phyloP scores from a whole-genome alignment of 257 asterid genomes.

The Nicotiana obtusifolia region DNA sequence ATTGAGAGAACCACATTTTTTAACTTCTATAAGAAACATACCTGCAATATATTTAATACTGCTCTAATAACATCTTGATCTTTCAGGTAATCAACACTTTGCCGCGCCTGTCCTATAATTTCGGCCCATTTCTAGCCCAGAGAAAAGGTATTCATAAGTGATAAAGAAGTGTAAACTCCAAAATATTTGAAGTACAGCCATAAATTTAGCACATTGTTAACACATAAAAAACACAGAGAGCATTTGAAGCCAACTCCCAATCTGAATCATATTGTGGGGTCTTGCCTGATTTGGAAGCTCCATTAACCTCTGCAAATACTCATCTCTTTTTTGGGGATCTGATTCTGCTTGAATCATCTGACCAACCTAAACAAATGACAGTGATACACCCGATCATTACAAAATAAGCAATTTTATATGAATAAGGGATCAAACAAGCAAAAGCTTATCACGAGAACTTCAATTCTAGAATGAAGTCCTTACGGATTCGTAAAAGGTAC shows the following conservation, averaged over 20 bases:
- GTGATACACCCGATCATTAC: neutral
- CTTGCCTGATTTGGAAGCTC: slow-evolving; percentile 83
- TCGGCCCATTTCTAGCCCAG: slow-evolving; percentile 86
- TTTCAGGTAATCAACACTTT: slow-evolving; percentile 81
- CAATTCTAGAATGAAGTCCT: slow-evolving; percentile 8
- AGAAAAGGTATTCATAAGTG: slow-evolving; percentile 22
- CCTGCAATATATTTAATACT: slow-evolving; percentile 97
- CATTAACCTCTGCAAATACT: slow-evolving; percentile 88
- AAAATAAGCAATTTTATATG: neutral
- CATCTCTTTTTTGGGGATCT: slow-evolving; percentile 87
- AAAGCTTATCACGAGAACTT: neutral
- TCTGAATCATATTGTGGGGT: neutral
- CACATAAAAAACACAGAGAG: neutral
- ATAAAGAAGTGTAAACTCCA: neutral
- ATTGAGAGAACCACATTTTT: neutral
- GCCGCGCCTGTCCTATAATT: slow-evolving; percentile 91
- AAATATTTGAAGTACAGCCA: neutral
- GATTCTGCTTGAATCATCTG: slow-evolving; percentile 94
- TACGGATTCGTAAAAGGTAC: slow-evolving; percentile 94
- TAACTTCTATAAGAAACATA: slow-evolving; percentile 6
- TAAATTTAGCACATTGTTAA: neutral
- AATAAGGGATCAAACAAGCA: neutral
- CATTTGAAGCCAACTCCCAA: neutral
- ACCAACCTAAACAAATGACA: slow-evolving; percentile 53
- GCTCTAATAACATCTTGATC: slow-evolving; percentile 82